Base-by-base conservation (phyloP, 2,329 filamentous ascomycete species). In the Ilyonectria sp. region DNA sequence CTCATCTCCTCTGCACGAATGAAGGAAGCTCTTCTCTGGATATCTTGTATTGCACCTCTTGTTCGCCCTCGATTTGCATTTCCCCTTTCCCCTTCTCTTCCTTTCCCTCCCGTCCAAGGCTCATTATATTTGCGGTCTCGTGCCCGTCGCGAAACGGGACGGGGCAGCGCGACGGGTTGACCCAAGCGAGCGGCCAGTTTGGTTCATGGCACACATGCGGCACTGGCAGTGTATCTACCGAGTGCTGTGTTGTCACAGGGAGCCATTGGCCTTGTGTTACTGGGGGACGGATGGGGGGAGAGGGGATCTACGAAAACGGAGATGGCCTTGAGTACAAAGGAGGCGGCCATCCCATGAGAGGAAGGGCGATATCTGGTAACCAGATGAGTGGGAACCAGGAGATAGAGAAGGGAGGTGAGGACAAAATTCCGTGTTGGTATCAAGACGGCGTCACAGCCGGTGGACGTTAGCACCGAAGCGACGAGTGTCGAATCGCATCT, bases 191-290 rank as follows among this genome's bases (percentile, higher is more conserved):
- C 35, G 29, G 33, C 44, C n/a, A 21, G 49, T 43, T 59, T 49
- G 53, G 58, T 33, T 55, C 49, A 59, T 44, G 58, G 33, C 40
- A 62, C 66, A 66, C 66, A 60, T 68, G 66, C 54, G 58, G 33
- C 58, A 68, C 62, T 66, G 62, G 43, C 31, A 60, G 19, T 33
- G 63, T 66, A 62, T 65, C 63, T 68, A 61, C 63, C 66, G 66
- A 61, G 33, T 23, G 46, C 17, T 50, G 33, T 29, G 55, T 49
- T 37, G 56, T 23, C 50, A 55, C 53, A 4, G 4, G 33, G 33
- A 33, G 29, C n/a, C 9, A 5, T 26, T 43, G n/a, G 37, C 35
- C 15, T 58, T 46, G 62, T 65, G 21, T 15, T 6, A 64, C 61
- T 44, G n/a, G 35, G 23, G 33, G 43, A 49, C 54, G 31, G 55